Evolutionary conservation across 2,329 filamentous ascomycete genomes (phyloP).

Genomic region (Zymoseptoria ardabiliae): DNA sequence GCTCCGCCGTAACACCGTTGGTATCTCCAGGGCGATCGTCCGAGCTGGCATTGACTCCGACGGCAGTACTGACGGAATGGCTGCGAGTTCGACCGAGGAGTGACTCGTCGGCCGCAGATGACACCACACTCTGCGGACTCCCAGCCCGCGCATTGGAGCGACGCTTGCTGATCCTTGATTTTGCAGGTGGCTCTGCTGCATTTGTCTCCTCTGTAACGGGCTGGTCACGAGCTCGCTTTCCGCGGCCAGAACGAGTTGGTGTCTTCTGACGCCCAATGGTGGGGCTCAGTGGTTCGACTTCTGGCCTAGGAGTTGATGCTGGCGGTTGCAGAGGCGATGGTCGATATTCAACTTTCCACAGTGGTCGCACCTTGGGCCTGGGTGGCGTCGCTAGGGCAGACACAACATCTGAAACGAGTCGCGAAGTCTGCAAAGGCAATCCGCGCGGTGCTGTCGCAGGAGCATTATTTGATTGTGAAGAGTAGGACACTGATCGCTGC

Average conservation of each 20-base stretch:
- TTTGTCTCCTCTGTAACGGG: constrained; percentile 10
- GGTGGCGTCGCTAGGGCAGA: constrained; percentile 24
- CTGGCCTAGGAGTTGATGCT: constrained; percentile 20
- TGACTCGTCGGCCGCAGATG: constrained; percentile 40
- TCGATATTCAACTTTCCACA: constrained; percentile 26
- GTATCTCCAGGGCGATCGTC: constrained; percentile 34
- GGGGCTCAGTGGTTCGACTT: constrained; percentile 30
- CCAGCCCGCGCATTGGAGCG: constrained; percentile 13
- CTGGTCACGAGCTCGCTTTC: constrained; percentile 9
- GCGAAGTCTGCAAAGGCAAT: constrained; percentile 10
- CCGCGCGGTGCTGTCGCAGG: constrained; percentile 22
- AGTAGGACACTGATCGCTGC: constrained; percentile 11
- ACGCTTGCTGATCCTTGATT: constrained; percentile 9
- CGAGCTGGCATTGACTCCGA: constrained; percentile 33
- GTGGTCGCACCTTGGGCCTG: constrained; percentile 10
- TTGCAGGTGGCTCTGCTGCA: constrained; percentile 8
- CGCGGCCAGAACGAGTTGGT: constrained; percentile 8
- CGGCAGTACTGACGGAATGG: constrained; percentile 42
- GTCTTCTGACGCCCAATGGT: constrained; percentile 21
- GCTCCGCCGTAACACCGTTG: constrained; percentile 41
- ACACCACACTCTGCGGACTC: constrained; percentile 36
- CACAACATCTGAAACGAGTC: constrained; percentile 20
- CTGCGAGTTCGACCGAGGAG: constrained; percentile 40
- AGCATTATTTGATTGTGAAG: constrained; percentile 10
- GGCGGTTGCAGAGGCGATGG: constrained; percentile 14